phyloP scores from a whole-genome alignment of 78 protist genomes.

The Salpingoeca rosetta region DNA sequence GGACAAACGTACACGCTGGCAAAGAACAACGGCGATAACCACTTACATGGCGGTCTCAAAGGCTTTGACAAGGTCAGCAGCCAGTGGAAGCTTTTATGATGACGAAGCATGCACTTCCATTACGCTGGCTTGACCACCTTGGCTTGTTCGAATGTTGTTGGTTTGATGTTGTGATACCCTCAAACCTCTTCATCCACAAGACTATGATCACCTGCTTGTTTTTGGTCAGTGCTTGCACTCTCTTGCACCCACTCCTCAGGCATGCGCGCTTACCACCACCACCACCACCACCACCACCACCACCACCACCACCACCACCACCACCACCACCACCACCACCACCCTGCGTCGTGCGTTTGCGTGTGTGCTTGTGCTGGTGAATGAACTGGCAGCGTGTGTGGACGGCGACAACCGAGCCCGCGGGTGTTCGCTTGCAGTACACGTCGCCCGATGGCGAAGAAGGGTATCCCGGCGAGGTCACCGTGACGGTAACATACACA shows the following conservation, averaged over 20 bases:
- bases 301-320: background rate
- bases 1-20: background rate
- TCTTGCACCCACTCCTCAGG: background rate
- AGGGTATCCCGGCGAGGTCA: background rate
- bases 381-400: no score
- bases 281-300: background rate
- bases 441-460: background rate
- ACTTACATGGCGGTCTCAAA: background rate
- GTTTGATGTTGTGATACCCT: background rate
- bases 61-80: background rate
- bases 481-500: background rate
- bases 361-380: background rate
- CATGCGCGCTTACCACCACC: background rate
- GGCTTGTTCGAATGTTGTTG: background rate
- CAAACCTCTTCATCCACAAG: background rate
- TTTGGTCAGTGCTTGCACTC: background rate
- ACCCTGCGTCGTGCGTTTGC: background rate
- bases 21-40: background rate
- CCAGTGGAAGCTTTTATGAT: background rate
- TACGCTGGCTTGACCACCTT: background rate
- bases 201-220: background rate
- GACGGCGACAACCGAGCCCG: no score
- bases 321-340: background rate
- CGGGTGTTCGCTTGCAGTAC: no score
- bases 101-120: background rate